Base-by-base conservation (phyloP, 2,329 filamentous ascomycete genomes). In the Colletotrichum endophyticum region DNA sequence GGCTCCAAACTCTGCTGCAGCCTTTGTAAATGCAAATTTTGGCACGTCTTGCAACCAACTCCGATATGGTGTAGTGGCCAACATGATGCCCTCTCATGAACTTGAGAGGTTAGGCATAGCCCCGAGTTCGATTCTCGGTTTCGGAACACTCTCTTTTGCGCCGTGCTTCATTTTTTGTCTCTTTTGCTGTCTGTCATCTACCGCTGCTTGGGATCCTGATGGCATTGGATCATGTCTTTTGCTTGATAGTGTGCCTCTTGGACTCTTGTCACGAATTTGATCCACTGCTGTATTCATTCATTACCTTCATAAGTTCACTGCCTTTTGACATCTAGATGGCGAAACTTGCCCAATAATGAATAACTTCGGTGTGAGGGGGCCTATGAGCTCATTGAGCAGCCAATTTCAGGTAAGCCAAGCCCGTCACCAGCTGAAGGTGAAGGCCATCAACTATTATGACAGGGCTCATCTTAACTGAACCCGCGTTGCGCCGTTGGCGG, bases 61-160 rank as follows among this genome's bases (percentile, higher is more conserved):
- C 69, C 73, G 69, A 72, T 72, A 75, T 75, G 73, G 73, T 75
- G 73, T 75, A 75, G 73, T 75, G 73, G 69, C 69, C 69, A 75
- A 75, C 69, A 72, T 72, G 73, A 75, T 75, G 69, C 73, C 69
- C 73, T 75, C 73, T 75, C 73, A 72, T 34, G 2, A 13, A 0
- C 0, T 1, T 44, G 73, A 44, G 68, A 72, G 62, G 73, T 44
- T 72, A 75, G 68, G 73, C 68, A 75, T 72, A 75, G 73, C 68
- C 68, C 73, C 73, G 68, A 75, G 68, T 72, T 75, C 73, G 73
- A 75, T 75, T 75, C 73, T 75, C 73, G 73, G 73, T 72, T 75
- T 72, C 73, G 73, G 73, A 72, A 75, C 19, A 5, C 30, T n/a
- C 6, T 22, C 5, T 25, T 74, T 66, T 36, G 13, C 8, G 2